phyloP scores from a whole-genome alignment of 345 rosid species.

The Clausena lansium region DNA sequence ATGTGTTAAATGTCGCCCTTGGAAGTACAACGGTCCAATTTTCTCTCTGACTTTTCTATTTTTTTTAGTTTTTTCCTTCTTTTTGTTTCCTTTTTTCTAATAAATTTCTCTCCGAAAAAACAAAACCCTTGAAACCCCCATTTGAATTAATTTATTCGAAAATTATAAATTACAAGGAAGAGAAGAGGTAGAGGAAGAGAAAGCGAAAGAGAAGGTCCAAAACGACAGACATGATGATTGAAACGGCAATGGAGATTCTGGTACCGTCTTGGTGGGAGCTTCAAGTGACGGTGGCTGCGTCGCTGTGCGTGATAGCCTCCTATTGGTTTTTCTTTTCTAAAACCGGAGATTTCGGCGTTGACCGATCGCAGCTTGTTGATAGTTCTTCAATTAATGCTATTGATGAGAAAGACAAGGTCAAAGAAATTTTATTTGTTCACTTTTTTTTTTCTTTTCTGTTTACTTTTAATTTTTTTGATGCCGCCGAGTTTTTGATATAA shows the following conservation, averaged over 20 bases:
- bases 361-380: conserved; percentile 41
- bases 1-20: neutral
- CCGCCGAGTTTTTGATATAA: neutral
- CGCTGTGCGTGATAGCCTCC: conserved; percentile 52
- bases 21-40: conserved; percentile 9
- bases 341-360: conserved; percentile 42
- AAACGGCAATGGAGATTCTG: conserved; percentile 44
- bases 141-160: neutral
- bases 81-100: conserved; percentile 1
- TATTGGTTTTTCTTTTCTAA: conserved; percentile 58
- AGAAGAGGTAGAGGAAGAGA: too few species aligned
- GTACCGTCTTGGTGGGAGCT: conserved; percentile 92
- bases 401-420: conserved; percentile 67
- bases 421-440: neutral
- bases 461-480: neutral
- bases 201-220: neutral
- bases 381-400: conserved; percentile 42
- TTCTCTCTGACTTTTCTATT: neutral
- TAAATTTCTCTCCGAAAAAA: neutral
- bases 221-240: conserved; percentile 26
- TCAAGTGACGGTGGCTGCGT: conserved; percentile 64
- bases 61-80: neutral
- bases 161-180: neutral
- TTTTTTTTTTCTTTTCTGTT: neutral
- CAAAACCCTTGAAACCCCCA: conserved; percentile 15